phyloP scores from a whole-genome alignment of 331 rosid species.

The Ulmus americana region DNA sequence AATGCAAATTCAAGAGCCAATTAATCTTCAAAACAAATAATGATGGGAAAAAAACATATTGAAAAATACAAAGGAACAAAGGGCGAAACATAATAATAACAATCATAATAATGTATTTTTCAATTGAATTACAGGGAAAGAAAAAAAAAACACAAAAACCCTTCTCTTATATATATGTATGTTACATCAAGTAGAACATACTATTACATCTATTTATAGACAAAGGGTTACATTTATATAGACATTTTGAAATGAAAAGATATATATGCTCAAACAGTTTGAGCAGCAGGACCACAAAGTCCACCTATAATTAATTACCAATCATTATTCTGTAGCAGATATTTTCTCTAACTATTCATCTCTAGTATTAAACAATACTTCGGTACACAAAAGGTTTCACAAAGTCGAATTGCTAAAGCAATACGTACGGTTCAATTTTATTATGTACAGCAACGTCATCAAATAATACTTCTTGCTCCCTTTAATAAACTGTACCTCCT shows the following conservation, averaged over 20 bases:
- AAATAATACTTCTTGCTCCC: neutral
- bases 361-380: slow-evolving; percentile 1
- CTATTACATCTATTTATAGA: slow-evolving; percentile 2
- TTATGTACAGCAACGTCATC: slow-evolving; percentile 44
- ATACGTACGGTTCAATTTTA: slow-evolving; percentile 26
- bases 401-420: slow-evolving; percentile 28
- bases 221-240: neutral
- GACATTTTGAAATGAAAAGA: neutral
- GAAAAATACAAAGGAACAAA: neutral
- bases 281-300: neutral
- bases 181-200: slow-evolving; percentile 3
- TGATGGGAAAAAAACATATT: too few relatives aligned
- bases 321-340: slow-evolving; percentile 2
- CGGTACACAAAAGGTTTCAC: slow-evolving; percentile 19
- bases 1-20: too few relatives aligned
- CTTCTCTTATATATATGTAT: neutral
- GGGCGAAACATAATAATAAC: neutral
- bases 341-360: neutral
- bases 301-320: slow-evolving; percentile 3
- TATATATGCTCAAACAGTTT: neutral
- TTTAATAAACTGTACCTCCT: slow-evolving; percentile 30
- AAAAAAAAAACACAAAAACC: neutral
- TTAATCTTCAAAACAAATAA: too few relatives aligned
- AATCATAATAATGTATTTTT: too few relatives aligned
- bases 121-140: neutral